phyloP scores from a whole-genome alignment of 1,139 yeast genomes.

The Taiozyma sp. region DNA sequence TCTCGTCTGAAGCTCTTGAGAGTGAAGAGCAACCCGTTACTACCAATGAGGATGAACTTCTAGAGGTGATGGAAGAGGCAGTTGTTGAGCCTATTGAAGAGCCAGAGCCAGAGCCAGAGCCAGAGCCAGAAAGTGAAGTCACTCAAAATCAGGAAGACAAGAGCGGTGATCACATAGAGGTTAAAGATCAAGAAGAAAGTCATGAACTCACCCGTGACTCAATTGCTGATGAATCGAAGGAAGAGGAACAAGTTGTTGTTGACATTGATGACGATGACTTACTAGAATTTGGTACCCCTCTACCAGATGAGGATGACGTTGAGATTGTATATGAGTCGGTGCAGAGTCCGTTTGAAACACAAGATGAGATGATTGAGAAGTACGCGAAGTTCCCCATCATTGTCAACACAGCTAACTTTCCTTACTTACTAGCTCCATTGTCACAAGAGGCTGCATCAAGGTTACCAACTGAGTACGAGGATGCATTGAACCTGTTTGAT shows the following conservation, averaged over 20 bases:
- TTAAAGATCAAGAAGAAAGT: background rate
- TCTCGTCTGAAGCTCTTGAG: background rate
- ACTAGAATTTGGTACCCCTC: background rate
- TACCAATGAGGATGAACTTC: background rate
- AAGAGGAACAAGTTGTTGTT: background rate
- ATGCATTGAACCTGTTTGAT: constrained; percentile 15
- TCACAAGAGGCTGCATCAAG: background rate
- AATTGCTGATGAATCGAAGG: background rate
- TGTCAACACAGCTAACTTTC: constrained; percentile 16
- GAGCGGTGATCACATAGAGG: background rate
- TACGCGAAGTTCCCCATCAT: constrained; percentile 13
- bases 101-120: background rate
- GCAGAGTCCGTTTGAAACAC: background rate
- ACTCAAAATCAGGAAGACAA: background rate
- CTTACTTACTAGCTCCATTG: constrained; percentile 19
- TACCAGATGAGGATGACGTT: background rate
- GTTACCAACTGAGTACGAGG: constrained; percentile 10
- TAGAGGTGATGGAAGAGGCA: background rate
- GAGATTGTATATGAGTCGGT: background rate
- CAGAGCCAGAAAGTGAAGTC: background rate
- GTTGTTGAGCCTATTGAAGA: background rate
- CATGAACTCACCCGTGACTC: background rate
- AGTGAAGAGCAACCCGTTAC: background rate
- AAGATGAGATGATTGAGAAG: background rate
- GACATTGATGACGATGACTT: constrained; percentile 1